Evolutionary conservation across 2,329 filamentous ascomycete species (phyloP).

Genomic region (Geosmithia flava): DNA sequence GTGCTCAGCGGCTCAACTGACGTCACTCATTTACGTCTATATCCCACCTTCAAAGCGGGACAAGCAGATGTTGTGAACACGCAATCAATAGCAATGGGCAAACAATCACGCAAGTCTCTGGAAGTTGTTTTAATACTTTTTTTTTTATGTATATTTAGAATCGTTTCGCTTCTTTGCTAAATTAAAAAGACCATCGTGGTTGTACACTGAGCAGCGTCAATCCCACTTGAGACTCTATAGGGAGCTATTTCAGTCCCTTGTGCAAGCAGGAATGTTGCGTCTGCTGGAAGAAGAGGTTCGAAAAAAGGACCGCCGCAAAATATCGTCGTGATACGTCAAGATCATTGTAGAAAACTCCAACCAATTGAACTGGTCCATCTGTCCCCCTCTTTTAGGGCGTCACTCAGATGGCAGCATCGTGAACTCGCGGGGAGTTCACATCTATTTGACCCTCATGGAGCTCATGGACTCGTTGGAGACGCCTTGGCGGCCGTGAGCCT

Average conservation of each 20-base stretch:
- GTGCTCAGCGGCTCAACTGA: neutral
- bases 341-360: neutral
- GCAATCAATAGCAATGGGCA: no score
- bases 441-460: slow-evolving; percentile 28
- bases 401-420: neutral
- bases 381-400: neutral
- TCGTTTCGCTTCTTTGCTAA: neutral
- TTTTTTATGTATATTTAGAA: neutral
- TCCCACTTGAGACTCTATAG: neutral
- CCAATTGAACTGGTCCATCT: neutral
- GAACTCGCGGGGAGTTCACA: neutral
- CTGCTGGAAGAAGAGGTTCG: neutral
- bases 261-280: neutral
- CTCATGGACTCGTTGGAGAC: slow-evolving; percentile 40
- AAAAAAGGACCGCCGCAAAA: neutral
- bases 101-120: no score
- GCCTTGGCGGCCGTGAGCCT: slow-evolving; percentile 42
- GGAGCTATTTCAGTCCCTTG: neutral
- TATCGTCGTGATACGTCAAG: neutral
- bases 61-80: neutral
- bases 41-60: neutral
- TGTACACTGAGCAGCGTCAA: neutral
- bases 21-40: neutral
- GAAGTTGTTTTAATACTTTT: neutral
- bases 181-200: neutral